Evolutionary conservation across 2,329 filamentous ascomycete species (phyloP).

Genomic region (Chlorencoelia australis): DNA sequence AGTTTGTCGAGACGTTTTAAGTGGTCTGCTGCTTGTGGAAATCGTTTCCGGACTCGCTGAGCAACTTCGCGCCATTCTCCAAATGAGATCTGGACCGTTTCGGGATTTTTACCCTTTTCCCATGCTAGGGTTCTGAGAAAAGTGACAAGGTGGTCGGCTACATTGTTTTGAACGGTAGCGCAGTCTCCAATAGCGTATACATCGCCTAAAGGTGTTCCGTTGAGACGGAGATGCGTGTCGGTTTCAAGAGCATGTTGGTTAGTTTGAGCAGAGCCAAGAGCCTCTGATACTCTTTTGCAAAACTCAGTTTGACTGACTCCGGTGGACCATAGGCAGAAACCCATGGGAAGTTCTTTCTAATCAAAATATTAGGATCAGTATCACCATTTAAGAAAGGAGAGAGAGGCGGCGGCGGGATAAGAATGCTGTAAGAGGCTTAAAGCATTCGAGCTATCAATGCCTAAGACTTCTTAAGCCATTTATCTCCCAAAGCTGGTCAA

Average conservation of each 20-base stretch:
- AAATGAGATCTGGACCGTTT: constrained; percentile 80
- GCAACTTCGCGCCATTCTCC: constrained; percentile 82
- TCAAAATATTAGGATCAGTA: too few relatives aligned
- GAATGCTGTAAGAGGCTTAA: too few relatives aligned
- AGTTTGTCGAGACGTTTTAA: constrained; percentile 83
- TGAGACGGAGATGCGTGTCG: constrained; percentile 81
- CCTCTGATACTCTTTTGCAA: constrained; percentile 64
- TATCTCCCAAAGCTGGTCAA: too few relatives aligned
- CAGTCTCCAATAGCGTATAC: constrained; percentile 97
- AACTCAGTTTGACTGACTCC: constrained; percentile 83
- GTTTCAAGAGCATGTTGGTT: constrained; percentile 92
- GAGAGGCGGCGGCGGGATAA: too few relatives aligned
- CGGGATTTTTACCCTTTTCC: constrained; percentile 83
- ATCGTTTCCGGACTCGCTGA: constrained; percentile 71
- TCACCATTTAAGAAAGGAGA: too few relatives aligned
- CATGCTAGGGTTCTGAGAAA: constrained; percentile 86
- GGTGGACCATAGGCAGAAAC: constrained; percentile 96
- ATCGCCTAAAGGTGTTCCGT: constrained; percentile 81
- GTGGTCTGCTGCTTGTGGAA: constrained; percentile 83
- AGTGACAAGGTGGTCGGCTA: constrained; percentile 80
- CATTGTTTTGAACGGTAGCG: constrained; percentile 92
- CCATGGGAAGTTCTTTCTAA: constrained; percentile 91
- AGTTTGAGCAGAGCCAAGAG: constrained; percentile 65
- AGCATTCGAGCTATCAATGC: too few relatives aligned
- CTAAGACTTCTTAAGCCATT: too few relatives aligned